These are phyloP conservation scores for Calonectria hongkongensis DNA, from an alignment of 2,329 filamentous ascomycete species.

Conservation along the genomic window DNA sequence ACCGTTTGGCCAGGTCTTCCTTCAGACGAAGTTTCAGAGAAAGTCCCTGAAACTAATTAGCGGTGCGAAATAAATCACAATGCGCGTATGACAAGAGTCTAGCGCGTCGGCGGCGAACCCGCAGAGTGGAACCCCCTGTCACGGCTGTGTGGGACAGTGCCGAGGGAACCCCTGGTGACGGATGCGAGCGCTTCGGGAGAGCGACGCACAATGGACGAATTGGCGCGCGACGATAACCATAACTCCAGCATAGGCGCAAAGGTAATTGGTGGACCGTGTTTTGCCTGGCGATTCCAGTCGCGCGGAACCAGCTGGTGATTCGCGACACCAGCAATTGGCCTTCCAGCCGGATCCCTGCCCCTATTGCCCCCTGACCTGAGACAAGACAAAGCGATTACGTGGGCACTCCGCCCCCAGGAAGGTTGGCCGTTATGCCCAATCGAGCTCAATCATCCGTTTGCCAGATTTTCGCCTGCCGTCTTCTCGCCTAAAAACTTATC, in stretches of 20 bases:
- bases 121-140: slow-evolving; percentile 22
- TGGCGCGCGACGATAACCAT: slow-evolving; percentile 14
- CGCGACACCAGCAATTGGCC: slow-evolving; percentile 31
- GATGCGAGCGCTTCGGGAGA: slow-evolving; percentile 8
- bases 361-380: slow-evolving; percentile 31
- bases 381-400: slow-evolving; percentile 37
- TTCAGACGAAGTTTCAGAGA: slow-evolving; percentile 38
- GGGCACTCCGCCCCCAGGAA: slow-evolving; percentile 18
- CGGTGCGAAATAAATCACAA: slow-evolving; percentile 35
- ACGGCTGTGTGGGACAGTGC: slow-evolving; percentile 24
- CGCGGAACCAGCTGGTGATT: slow-evolving; percentile 32
- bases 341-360: slow-evolving; percentile 18
- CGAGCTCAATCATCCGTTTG: slow-evolving; percentile 24
- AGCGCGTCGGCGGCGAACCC: slow-evolving; percentile 29
- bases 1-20: not conserved
- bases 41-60: slow-evolving; percentile 38
- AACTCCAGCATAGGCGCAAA: not conserved
- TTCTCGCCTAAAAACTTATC: slow-evolving; percentile 33
- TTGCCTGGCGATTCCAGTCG: slow-evolving; percentile 33
- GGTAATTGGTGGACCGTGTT: slow-evolving; percentile 38
- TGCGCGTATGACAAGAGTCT: slow-evolving; percentile 16
- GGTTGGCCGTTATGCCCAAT: not conserved
- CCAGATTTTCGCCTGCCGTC: not conserved
- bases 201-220: slow-evolving; percentile 26
- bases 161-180: not conserved